Base-by-base conservation (phyloP, 495 filamentous ascomycete genomes). In the Tuber indicum region DNA sequence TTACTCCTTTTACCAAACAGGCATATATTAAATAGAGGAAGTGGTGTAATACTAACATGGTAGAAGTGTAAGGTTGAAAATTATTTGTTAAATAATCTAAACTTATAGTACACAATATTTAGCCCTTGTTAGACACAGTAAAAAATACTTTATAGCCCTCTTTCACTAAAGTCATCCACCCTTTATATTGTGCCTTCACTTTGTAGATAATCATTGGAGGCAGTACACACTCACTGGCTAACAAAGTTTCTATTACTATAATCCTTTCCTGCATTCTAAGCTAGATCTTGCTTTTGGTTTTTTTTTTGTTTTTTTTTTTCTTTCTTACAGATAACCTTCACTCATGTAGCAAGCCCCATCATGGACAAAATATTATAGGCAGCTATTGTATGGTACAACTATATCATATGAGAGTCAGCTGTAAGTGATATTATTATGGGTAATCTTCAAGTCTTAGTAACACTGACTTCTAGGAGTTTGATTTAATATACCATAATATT, bases 181-280 rank as follows among this genome's bases (percentile, higher is more conserved):
- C 44, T 23, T 76, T 70, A 70, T 77, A 70, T 23, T 80, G 75
- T 7, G 14, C 70, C 39, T 6, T 23, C 14, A 72, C 78, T 71
- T 75, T 66, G 32, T 77, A 72, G 58, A 80, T 80, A 19, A 72
- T 43, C 26, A 80, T 75, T 47, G 73, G 69, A 21, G 73, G 70
- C 72, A 75, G 26, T 9, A 66, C 46, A 45, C 41, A 32, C 16
- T 74, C 74, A 0, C 3, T 23, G 19, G 1, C 49, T 0, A 16
- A 74, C 17, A 76, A 42, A 39, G 6, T 14, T n/a, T 78, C 66
- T 75, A 74, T 72, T 3, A 78, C 46, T 39, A 43, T 75, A 7
- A 75, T 45, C 72, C 9, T 58, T 39, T 1, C 70, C 26, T 32
- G 43, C 23, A 75, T 72, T 5, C 45, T 42, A 46, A 42, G 32